Conservation (phyloP, 345 rosid genomes). For the Zanthoxylum bungeanum region DNA sequence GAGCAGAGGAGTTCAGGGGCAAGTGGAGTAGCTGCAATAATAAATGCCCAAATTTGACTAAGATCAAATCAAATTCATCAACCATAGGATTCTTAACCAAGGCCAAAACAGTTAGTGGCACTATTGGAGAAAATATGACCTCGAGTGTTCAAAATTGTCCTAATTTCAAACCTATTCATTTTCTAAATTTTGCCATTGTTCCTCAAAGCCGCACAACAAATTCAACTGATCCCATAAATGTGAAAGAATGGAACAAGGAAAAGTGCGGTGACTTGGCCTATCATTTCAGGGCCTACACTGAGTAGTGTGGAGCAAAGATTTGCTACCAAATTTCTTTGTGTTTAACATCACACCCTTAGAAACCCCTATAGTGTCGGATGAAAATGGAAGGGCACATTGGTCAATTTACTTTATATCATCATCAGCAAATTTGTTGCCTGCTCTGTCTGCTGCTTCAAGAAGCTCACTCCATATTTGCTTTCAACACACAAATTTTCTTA, state of each 20-base stretch:
- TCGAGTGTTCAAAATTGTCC: slow-evolving; percentile 71
- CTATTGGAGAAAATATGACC: slow-evolving; percentile 84
- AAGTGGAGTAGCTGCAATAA: slow-evolving; percentile 92
- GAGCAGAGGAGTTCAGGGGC: slow-evolving; percentile 78
- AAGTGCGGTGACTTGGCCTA: slow-evolving; percentile 62
- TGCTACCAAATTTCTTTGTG: slow-evolving; percentile 80
- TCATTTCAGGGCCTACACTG: slow-evolving; percentile 61
- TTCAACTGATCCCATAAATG: slow-evolving; percentile 81
- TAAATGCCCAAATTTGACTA: slow-evolving; percentile 60
- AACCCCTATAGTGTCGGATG: slow-evolving; percentile 92
- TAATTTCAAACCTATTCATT: slow-evolving; percentile 66
- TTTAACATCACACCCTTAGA: slow-evolving; percentile 92
- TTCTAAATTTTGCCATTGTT: slow-evolving; percentile 93
- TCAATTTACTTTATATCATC: slow-evolving; percentile 55
- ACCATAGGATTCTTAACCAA: slow-evolving; percentile 84
- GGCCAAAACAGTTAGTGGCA: slow-evolving; percentile 75
- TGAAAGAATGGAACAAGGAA: slow-evolving; percentile 91
- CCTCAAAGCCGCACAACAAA: slow-evolving; percentile 76
- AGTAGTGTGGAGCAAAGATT: slow-evolving; percentile 84
- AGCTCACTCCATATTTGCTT: slow-evolving; percentile 76
- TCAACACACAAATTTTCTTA: too few species aligned
- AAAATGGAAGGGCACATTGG: slow-evolving; percentile 93
- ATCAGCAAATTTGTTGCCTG: slow-evolving; percentile 20
- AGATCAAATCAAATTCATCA: slow-evolving; percentile 86
- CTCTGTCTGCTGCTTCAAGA: slow-evolving; percentile 71